Evolutionary conservation across 2,329 filamentous ascomycete genomes (phyloP), one percentile per base, ranked within the genome.

Genomic region (Hypoxylon rubiginosum): DNA sequence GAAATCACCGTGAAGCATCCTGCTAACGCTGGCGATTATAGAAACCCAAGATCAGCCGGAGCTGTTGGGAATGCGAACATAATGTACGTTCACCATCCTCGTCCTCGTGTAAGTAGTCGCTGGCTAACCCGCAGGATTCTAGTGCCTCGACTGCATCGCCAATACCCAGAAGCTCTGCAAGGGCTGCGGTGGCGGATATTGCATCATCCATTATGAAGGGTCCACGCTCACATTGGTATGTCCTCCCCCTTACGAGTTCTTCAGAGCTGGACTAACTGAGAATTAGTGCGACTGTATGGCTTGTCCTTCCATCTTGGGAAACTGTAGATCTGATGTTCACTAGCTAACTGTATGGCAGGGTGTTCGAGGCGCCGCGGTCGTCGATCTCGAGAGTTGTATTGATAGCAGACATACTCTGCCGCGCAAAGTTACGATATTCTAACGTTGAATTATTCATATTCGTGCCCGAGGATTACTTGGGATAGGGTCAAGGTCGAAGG

Each of bases 51-150:
- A 88, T 87, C 13, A 83, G 81, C 72, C 74, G 74, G 55, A 88
- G 93, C 74, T 97, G 94, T 81, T 96, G 92, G 86, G 93, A 94
- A 78, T 97, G 94, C 78, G 93, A 93, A 55, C 88, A 87, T 67
- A 95, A 92, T 65, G 91, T 93, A 81, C 82, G 88, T 77, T 46
- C 11, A 3, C 17, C 7, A 4, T 6, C 11, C 10, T 21, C 17
- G 1, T 11, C 36, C 15, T 46, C 13, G 13, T 17, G 17, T 21
- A 4, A 11, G 32, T 7, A 6, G 13, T 17, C 30, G 26, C n/a
- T 28, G n/a, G 34, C 57, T 69, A 43, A 55, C 21, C 3, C 1
- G 10, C n/a, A 11, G 2, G 1, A 39, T 58, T 51, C 2, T 69
- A 94, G 90, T 97, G 94, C 77, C 85, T 87, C 54, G 85, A 88